Conservation (phyloP, 164 flowering plant genomes). For the Vitis labrusca region DNA sequence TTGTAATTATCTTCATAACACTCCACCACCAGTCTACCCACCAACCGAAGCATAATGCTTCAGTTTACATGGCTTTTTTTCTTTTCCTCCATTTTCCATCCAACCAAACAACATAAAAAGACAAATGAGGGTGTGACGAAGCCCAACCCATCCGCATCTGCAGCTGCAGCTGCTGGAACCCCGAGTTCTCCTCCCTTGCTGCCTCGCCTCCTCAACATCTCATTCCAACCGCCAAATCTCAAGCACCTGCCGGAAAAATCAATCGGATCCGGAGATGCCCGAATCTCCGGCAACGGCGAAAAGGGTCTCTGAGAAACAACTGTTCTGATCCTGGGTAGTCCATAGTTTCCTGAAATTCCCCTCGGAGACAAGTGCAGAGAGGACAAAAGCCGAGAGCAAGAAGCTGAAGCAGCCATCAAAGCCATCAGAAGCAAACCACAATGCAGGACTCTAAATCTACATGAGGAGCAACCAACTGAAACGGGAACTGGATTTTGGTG, state of each 20-base stretch:
- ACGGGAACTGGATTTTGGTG: too few species aligned
- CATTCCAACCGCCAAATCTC: slow-evolving; percentile 18
- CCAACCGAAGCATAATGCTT: too few species aligned
- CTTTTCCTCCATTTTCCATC: background rate
- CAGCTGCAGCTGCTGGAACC: slow-evolving; percentile 29
- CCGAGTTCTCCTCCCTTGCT: slow-evolving; percentile 3
- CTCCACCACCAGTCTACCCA: too few species aligned
- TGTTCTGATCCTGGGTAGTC: slow-evolving; percentile 18
- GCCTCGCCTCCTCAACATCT: slow-evolving; percentile 19
- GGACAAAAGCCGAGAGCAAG: slow-evolving; percentile 9
- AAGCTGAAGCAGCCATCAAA: too few species aligned
- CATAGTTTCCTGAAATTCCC: slow-evolving; percentile 5
- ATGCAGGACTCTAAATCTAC: too few species aligned
- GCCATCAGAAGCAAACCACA: too few species aligned
- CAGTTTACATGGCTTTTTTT: background rate
- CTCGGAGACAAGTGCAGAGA: slow-evolving; percentile 24
- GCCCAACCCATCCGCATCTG: slow-evolving; percentile 52
- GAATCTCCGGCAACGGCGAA: slow-evolving; percentile 25
- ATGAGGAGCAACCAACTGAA: too few species aligned
- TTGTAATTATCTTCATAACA: background rate
- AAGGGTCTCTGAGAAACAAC: slow-evolving; percentile 9
- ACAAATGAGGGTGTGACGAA: slow-evolving; percentile 4
- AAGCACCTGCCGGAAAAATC: slow-evolving; percentile 18
- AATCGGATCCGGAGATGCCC: background rate
- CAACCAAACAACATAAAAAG: background rate